Evolutionary conservation across 2,329 filamentous ascomycete species (phyloP).

Genomic region (Conoideocrella luteorostrata): DNA sequence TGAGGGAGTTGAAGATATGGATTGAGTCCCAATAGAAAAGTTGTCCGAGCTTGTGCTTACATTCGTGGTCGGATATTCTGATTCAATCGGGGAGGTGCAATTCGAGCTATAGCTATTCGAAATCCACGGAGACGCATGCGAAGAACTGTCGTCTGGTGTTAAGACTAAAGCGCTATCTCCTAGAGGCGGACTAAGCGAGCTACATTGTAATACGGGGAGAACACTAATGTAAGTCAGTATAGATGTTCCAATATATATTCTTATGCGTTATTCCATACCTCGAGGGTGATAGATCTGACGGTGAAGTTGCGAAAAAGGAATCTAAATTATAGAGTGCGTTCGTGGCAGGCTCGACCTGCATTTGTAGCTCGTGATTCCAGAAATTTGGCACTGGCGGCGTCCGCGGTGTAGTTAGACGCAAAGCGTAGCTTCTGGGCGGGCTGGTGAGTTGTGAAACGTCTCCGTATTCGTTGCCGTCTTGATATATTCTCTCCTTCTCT

Average conservation of each 20-base stretch:
- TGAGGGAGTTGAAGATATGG: not conserved
- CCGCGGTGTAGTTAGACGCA: not conserved
- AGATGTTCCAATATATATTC: too few species aligned
- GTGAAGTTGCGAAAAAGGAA: not conserved
- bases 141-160: too few species aligned
- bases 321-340: not conserved
- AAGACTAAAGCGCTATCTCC: not conserved
- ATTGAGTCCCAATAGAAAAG: not conserved
- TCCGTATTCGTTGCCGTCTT: not conserved
- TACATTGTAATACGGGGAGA: not conserved
- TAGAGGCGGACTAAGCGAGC: not conserved
- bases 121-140: not conserved
- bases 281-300: not conserved
- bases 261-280: not conserved
- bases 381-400: slow-evolving; percentile 1
- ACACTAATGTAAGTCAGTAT: not conserved
- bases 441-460: not conserved
- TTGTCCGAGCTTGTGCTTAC: not conserved
- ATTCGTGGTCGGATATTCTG: not conserved
- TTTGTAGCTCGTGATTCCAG: not conserved
- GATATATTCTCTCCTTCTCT: not conserved
- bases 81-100: not conserved
- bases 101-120: not conserved
- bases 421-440: not conserved
- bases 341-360: not conserved